phyloP scores from a whole-genome alignment of 768 basidiomycete species.

The Mycena sanguinolenta region DNA sequence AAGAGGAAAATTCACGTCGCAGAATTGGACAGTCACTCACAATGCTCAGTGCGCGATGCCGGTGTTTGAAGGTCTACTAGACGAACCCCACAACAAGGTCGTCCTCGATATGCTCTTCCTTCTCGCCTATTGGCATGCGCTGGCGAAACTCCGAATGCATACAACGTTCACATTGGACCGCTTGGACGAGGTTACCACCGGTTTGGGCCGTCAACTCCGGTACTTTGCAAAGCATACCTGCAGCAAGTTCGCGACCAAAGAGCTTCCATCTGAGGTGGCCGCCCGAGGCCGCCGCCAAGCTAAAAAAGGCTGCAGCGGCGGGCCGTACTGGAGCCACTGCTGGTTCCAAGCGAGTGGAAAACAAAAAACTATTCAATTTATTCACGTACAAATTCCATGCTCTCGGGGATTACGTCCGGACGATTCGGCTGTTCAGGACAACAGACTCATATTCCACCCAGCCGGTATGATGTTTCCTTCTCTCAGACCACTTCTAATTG shows the following conservation, averaged over 20 bases:
- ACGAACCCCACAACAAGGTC: background rate
- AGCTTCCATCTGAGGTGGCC: constrained; percentile 7
- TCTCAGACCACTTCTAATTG: background rate
- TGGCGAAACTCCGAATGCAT: constrained; percentile 15
- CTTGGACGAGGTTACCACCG: constrained; percentile 22
- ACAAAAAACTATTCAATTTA: constrained; percentile 41
- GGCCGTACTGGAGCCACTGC: too few species aligned
- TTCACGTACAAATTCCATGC: constrained; percentile 50
- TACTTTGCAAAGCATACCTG: background rate
- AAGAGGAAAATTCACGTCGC: background rate
- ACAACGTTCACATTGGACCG: constrained; percentile 23
- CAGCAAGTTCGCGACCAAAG: background rate
- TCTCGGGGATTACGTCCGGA: constrained; percentile 47
- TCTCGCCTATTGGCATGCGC: constrained; percentile 8
- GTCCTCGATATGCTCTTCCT: constrained; percentile 6
- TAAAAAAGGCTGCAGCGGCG: constrained; percentile 32
- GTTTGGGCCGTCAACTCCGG: background rate
- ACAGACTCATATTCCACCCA: constrained; percentile 55
- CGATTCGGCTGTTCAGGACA: constrained; percentile 46
- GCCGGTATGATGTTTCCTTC: constrained; percentile 41
- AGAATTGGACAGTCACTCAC: background rate
- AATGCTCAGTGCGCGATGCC: constrained; percentile 51
- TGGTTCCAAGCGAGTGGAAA: background rate
- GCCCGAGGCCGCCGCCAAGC: constrained; percentile 20
- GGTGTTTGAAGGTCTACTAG: constrained; percentile 33